Evolutionary conservation across 306 rosid species (phyloP), one percentile per base, ranked within the genome.

Genomic region (Medicago lupulina): DNA sequence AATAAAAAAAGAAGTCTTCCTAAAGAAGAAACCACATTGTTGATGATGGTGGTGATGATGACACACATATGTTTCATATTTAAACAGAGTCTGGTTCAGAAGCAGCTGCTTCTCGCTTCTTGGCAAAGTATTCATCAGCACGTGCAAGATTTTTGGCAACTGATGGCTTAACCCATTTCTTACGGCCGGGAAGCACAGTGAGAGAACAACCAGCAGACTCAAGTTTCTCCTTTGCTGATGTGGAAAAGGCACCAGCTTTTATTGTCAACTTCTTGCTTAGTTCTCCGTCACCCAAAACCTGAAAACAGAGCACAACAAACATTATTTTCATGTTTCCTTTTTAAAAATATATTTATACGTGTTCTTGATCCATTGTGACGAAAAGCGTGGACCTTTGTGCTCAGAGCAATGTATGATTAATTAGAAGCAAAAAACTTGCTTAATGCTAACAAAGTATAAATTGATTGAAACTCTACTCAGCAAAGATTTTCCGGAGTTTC

Each of bases 141-240:
- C 99, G 99, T 16, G 97, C 99, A 19, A 86, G 81, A 85, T 92
- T 95, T 77, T 92, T 95, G 43, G 96, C 90, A 79, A 95, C 98
- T 2, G 98, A 89, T 70, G 97, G 93, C 79, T 95, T 92, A 21
- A 95, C 92, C 99, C 98, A 96, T 81, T 96, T 96, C 93, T 96
- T 96, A 14, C 96, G 89, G 47, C 99, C 99, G 14, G 97, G 98
- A 67, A 96, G 82, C 49, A 88, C 88, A 4, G 91, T 88, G 72
- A 96, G 88, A 64, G 91, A 84, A 79, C 99, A 92, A 14, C 99
- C 99, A 50, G 72, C 85, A 46, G 84, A 83, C 85, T 92, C 97
- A 38, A 96, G 97, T 85, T 92, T 96, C 90, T 88, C 96, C 83
- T 92, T 92, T 2, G 98, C 99, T 0, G 96, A 71, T 9, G 90